These are phyloP conservation scores for Quercus parvula DNA, from an alignment of 306 rosid genomes.

Conservation along the genomic window DNA sequence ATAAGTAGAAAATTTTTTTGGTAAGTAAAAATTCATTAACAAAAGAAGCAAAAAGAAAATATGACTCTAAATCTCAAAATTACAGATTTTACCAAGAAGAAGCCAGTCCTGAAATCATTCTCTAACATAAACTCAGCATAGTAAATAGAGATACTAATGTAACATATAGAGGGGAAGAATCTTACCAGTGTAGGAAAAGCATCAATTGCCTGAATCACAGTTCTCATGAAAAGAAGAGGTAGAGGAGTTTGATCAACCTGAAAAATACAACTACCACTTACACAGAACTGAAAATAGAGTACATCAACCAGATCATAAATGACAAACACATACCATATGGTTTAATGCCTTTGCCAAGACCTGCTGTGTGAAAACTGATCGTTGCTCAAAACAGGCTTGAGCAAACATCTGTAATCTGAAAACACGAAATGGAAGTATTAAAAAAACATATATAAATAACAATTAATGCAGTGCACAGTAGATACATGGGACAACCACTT, in stretches of 20 bases:
- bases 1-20: background rate
- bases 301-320: too few relatives aligned
- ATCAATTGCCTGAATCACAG: constrained; percentile 96
- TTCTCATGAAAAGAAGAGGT: constrained; percentile 81
- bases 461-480: background rate
- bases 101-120: background rate
- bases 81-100: background rate
- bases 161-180: background rate
- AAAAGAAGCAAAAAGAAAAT: background rate
- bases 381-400: constrained; percentile 98
- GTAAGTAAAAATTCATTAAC: background rate
- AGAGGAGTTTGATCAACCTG: too few relatives aligned
- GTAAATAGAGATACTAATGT: background rate
- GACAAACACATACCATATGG: too few relatives aligned
- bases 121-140: background rate
- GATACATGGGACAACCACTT: background rate
- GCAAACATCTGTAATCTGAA: constrained; percentile 92
- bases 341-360: constrained; percentile 77
- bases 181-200: constrained; percentile 91
- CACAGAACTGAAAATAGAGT: too few relatives aligned
- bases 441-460: background rate
- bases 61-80: background rate
- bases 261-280: too few relatives aligned
- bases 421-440: constrained; percentile 32
- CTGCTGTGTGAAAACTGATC: constrained; percentile 97